Evolutionary conservation across 1,284 basidiomycete genomes (phyloP).

Genomic region (Phenoliferia sp.): DNA sequence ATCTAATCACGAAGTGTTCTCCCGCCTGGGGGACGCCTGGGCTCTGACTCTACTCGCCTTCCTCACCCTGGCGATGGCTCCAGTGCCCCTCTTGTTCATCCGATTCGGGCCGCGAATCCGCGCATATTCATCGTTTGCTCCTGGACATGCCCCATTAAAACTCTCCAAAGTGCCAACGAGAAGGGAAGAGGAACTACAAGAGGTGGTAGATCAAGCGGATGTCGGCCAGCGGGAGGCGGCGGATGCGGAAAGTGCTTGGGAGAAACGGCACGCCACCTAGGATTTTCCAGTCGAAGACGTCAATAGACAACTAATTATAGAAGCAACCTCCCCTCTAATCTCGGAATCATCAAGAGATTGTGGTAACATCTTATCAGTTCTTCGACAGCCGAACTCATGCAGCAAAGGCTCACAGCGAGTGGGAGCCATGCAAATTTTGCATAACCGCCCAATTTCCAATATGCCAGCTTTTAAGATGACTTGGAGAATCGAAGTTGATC

Average conservation of each 20-base stretch:
- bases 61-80: background rate
- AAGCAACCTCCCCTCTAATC: too few species aligned
- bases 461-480: too few species aligned
- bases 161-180: background rate
- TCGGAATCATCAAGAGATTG: too few species aligned
- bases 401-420: too few species aligned
- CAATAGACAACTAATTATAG: too few species aligned
- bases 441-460: too few species aligned
- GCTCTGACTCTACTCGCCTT: background rate
- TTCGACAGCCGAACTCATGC: too few species aligned
- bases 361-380: too few species aligned
- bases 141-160: conserved; percentile 16
- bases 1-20: background rate
- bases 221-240: background rate
- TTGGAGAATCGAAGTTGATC: too few species aligned
- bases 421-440: too few species aligned
- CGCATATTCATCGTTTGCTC: conserved; percentile 26
- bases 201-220: background rate
- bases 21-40: background rate
- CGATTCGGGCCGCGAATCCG: conserved; percentile 42
- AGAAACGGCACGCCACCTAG: background rate
- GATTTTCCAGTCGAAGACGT: too few species aligned
- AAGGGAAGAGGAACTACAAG: background rate
- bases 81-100: conserved; percentile 48
- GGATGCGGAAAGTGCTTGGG: background rate